Evolutionary conservation across 257 asterid species (phyloP).

Genomic region (Solanum sitiens): DNA sequence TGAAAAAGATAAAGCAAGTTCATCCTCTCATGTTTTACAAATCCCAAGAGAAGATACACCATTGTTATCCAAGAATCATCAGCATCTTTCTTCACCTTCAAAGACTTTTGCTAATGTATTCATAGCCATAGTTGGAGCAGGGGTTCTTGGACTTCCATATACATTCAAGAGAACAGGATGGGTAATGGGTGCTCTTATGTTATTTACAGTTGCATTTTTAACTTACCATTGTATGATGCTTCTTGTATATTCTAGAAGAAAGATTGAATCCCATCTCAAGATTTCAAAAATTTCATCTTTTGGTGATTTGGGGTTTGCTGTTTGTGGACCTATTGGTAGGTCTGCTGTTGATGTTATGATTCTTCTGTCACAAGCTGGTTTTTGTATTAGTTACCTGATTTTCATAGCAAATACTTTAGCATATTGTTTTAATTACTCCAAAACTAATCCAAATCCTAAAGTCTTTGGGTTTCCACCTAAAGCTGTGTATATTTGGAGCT

Average conservation of each 20-base stretch:
- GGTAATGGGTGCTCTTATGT: neutral
- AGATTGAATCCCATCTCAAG: neutral
- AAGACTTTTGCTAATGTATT: neutral
- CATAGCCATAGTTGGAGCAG: neutral
- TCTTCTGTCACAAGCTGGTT: constrained; percentile 3
- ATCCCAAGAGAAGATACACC: constrained; percentile 1
- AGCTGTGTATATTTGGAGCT: neutral
- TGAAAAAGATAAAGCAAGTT: neutral
- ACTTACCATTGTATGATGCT: constrained; percentile 1
- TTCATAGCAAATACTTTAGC: constrained; percentile 3
- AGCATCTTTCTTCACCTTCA: neutral
- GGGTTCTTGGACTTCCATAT: neutral
- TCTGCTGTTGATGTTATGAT: constrained; percentile 5
- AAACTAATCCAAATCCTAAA: neutral
- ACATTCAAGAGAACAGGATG: neutral
- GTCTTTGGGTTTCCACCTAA: neutral
- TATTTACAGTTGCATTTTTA: neutral
- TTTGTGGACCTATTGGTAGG: neutral
- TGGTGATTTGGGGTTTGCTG: constrained; percentile 3
- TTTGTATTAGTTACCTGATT: constrained; percentile 4
- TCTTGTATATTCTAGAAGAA: neutral
- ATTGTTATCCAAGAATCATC: neutral
- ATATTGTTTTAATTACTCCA: neutral
- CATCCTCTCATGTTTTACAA: neutral
- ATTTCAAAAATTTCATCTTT: neutral